Conservation (phyloP, 2,329 filamentous ascomycete genomes). For the Calcarisporium arbuscula region DNA sequence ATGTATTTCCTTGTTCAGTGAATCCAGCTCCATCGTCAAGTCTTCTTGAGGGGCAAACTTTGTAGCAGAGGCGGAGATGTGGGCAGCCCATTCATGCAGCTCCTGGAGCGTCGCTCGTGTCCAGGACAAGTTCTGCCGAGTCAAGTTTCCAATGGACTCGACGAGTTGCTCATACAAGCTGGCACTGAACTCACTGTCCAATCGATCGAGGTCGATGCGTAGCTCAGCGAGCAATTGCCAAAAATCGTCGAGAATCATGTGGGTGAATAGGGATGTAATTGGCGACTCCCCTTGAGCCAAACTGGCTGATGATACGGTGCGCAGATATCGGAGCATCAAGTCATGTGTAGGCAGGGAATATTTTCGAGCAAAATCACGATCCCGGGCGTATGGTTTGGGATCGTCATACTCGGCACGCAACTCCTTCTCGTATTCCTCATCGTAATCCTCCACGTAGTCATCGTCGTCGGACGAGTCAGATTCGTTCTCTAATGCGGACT, state of each 20-base stretch:
- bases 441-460: conserved; percentile 17
- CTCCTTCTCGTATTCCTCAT: conserved; percentile 14
- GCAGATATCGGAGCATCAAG: conserved; percentile 16
- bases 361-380: conserved; percentile 21
- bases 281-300: conserved; percentile 9
- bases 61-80: conserved; percentile 3
- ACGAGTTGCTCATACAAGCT: conserved; percentile 17
- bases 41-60: background rate
- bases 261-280: conserved; percentile 12
- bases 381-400: conserved; percentile 13
- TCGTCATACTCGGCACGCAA: conserved; percentile 13
- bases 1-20: conserved; percentile 6
- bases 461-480: conserved; percentile 13
- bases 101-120: conserved; percentile 14
- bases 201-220: conserved; percentile 17
- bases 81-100: conserved; percentile 9
- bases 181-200: conserved; percentile 19
- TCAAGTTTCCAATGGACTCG: conserved; percentile 17
- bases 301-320: conserved; percentile 6
- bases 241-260: conserved; percentile 16
- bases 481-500: conserved; percentile 4
- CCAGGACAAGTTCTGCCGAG: conserved; percentile 17
- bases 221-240: conserved; percentile 21
- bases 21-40: conserved; percentile 1
- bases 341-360: conserved; percentile 17